Evolutionary conservation across 2,329 filamentous ascomycete species (phyloP).

Genomic region (Tolypocladium paradoxum): DNA sequence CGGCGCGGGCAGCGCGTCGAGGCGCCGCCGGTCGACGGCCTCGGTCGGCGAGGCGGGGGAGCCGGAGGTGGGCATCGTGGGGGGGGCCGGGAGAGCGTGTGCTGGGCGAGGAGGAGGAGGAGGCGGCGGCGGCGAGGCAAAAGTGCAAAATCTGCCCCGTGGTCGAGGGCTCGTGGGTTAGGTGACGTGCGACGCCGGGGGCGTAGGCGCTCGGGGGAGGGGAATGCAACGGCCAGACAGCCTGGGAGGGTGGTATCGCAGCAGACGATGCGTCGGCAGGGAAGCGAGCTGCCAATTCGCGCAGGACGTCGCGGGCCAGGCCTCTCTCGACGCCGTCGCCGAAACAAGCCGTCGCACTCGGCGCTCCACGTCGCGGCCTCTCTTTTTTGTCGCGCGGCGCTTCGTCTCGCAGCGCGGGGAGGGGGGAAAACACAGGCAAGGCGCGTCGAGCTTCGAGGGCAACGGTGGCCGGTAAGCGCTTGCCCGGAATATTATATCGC

Average conservation of each 20-base stretch:
- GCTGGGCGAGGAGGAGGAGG: background rate
- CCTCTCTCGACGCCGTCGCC: background rate
- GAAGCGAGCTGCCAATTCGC: background rate
- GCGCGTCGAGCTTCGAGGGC: no score
- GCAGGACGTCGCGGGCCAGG: background rate
- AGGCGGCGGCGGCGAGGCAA: background rate
- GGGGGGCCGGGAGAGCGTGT: background rate
- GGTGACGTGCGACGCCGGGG: conserved; percentile 1
- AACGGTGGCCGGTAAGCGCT: no score
- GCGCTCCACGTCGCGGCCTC: no score
- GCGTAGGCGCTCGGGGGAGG: background rate
- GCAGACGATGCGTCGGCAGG: background rate
- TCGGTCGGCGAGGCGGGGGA: conserved; percentile 9
- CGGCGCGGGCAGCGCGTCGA: conserved; percentile 12
- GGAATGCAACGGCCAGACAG: background rate
- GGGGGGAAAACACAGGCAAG: no score
- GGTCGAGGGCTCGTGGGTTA: conserved; percentile 1
- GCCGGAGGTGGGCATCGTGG: conserved; percentile 3
- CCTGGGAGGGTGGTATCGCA: background rate
- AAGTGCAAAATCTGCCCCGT: background rate
- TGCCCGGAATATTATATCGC: no score
- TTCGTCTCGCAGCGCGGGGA: no score
- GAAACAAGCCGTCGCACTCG: no score
- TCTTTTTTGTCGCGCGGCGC: no score
- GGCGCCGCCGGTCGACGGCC: conserved; percentile 10